These are phyloP conservation scores for Leccinum subgranulosum DNA, from an alignment of 768 basidiomycete genomes.

Conservation along the genomic window DNA sequence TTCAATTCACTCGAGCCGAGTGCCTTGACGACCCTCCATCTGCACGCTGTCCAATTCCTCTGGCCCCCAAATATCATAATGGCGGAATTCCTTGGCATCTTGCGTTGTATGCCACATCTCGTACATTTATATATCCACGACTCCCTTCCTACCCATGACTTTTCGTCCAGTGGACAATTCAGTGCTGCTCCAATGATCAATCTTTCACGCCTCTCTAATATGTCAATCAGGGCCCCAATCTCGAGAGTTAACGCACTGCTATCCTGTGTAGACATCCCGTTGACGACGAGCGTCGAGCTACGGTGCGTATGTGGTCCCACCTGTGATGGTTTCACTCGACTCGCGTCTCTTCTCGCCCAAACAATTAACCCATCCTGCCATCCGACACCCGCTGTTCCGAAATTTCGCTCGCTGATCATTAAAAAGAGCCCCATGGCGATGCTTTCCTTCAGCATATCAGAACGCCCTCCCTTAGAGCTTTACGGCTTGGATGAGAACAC, in stretches of 20 bases:
- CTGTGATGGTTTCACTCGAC: neutral
- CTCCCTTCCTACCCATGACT: conserved; percentile 21
- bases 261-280: conserved; percentile 2
- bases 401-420: neutral
- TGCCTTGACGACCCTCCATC: conserved; percentile 34
- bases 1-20: neutral
- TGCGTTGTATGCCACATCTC: conserved; percentile 33
- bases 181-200: neutral
- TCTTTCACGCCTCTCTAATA: neutral
- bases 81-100: conserved; percentile 28
- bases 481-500: neutral
- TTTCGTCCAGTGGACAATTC: too few species aligned
- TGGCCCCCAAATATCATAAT: conserved; percentile 24
- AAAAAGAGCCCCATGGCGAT: too few species aligned
- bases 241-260: conserved; percentile 1
- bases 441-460: neutral
- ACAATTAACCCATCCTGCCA: neutral
- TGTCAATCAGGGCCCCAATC: neutral
- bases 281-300: neutral
- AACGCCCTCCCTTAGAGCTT: neutral
- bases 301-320: neutral
- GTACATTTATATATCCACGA: conserved; percentile 33
- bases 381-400: neutral
- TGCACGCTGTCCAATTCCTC: conserved; percentile 22
- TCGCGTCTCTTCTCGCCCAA: neutral